These are phyloP conservation scores for Phoenix dactylifera DNA, from an alignment of 176 grass and related monocot genomes.

Conservation along the genomic window DNA sequence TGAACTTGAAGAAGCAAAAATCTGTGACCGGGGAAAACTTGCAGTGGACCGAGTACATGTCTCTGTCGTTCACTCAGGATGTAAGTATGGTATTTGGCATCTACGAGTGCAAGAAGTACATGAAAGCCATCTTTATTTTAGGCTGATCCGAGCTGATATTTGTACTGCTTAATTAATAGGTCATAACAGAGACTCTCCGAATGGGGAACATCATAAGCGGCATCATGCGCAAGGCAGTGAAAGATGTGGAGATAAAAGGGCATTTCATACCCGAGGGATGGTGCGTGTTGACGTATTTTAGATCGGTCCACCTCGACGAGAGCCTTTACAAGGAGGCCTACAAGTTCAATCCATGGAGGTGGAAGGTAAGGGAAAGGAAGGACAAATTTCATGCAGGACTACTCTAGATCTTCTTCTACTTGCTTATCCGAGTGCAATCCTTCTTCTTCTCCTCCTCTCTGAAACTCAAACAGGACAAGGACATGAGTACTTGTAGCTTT, in stretches of 20 bases:
- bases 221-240: slow-evolving; percentile 90
- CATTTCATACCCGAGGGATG: slow-evolving; percentile 92
- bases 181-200: slow-evolving; percentile 66
- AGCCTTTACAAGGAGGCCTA: slow-evolving; percentile 53
- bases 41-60: slow-evolving; percentile 88
- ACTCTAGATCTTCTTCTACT: not conserved
- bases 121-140: too few relatives aligned
- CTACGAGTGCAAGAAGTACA: too few relatives aligned
- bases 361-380: slow-evolving; percentile 53
- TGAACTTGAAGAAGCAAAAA: slow-evolving; percentile 56
- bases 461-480: slow-evolving; percentile 56
- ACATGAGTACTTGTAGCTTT: slow-evolving; percentile 66
- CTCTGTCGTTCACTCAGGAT: slow-evolving; percentile 81
- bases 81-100: slow-evolving; percentile 26
- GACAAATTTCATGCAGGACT: not conserved
- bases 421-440: not conserved
- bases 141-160: too few relatives aligned
- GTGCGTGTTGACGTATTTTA: slow-evolving; percentile 86
- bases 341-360: slow-evolving; percentile 97
- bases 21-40: slow-evolving; percentile 33
- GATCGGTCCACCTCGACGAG: slow-evolving; percentile 81
- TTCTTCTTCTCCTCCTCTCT: slow-evolving; percentile 7
- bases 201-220: slow-evolving; percentile 88
- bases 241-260: slow-evolving; percentile 75
- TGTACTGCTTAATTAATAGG: slow-evolving; percentile 12